These are phyloP conservation scores for Articulospora tetracladia DNA, from an alignment of 495 filamentous ascomycete species.

Conservation along the genomic window DNA sequence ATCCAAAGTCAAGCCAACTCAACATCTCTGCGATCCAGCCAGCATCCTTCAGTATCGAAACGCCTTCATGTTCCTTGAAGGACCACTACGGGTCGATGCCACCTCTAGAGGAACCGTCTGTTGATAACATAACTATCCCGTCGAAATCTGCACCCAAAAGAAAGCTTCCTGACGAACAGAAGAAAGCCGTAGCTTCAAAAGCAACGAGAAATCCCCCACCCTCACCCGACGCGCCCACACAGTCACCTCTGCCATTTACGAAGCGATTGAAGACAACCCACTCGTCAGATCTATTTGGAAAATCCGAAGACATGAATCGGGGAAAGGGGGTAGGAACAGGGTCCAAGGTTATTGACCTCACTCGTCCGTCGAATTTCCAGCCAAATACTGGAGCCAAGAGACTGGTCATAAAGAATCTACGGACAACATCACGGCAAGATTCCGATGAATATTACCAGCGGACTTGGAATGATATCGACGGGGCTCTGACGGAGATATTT, in stretches of 20 bases:
- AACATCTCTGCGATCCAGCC: not conserved
- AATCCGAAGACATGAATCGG: constrained; percentile 16
- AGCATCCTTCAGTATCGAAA: not conserved
- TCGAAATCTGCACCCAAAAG: constrained; percentile 10
- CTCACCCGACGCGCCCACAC: not conserved
- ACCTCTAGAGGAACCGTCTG: constrained; percentile 16
- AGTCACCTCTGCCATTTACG: not conserved
- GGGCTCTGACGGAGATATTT: constrained; percentile 71
- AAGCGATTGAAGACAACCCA: constrained; percentile 23
- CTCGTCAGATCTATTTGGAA: not conserved
- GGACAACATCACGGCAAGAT: constrained; percentile 50
- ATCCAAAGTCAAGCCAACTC: not conserved
- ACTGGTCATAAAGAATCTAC: constrained; percentile 83
- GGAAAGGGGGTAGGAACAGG: not conserved
- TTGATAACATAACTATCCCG: constrained; percentile 9
- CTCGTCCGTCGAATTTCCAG: constrained; percentile 35
- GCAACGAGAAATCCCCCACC: not conserved
- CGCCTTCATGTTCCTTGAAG: constrained; percentile 23
- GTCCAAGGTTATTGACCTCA: constrained; percentile 16
- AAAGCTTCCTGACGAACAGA: constrained; percentile 12
- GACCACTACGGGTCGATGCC: constrained; percentile 21
- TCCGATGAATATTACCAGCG: constrained; percentile 69
- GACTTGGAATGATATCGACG: constrained; percentile 66
- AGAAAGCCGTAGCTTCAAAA: constrained; percentile 3
- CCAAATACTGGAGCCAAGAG: constrained; percentile 67